phyloP scores from a whole-genome alignment of 2,329 filamentous ascomycete species.

The Sporothrix phasma region DNA sequence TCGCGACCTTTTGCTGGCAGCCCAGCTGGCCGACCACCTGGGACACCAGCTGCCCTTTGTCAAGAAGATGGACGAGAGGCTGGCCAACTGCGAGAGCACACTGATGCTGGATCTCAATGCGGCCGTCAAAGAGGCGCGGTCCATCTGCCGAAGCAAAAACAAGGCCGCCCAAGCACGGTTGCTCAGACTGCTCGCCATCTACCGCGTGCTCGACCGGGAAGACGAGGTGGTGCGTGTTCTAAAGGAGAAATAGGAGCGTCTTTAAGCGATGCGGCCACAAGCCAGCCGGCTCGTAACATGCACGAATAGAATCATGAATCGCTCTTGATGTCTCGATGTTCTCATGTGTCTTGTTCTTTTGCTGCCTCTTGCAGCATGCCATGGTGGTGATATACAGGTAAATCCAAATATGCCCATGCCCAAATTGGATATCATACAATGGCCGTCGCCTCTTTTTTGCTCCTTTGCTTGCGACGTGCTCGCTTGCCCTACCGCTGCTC shows the following conservation, averaged over 20 bases:
- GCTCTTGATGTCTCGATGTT: neutral
- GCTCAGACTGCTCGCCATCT: constrained; percentile 43
- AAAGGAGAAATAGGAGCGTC: constrained; percentile 28
- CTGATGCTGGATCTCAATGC: constrained; percentile 46
- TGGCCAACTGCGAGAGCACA: constrained; percentile 45
- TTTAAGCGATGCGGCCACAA: no score
- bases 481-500: neutral
- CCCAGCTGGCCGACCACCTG: constrained; percentile 34
- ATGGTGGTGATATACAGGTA: constrained; percentile 13
- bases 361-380: constrained; percentile 3
- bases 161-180: constrained; percentile 34
- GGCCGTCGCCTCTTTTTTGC: neutral
- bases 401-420: constrained; percentile 6
- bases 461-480: neutral
- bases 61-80: constrained; percentile 41
- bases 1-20: constrained; percentile 35
- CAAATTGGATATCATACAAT: constrained; percentile 15
- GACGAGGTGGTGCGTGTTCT: constrained; percentile 42
- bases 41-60: constrained; percentile 41
- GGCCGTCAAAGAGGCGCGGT: constrained; percentile 35
- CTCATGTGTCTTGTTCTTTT: neutral
- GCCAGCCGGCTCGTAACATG: no score
- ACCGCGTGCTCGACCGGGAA: constrained; percentile 42
- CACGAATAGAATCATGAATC: neutral
- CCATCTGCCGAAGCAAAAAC: constrained; percentile 24